Evolutionary conservation across 2,329 filamentous ascomycete species (phyloP), one percentile per base, ranked within the genome.

Genomic region (Penicillium freii): DNA sequence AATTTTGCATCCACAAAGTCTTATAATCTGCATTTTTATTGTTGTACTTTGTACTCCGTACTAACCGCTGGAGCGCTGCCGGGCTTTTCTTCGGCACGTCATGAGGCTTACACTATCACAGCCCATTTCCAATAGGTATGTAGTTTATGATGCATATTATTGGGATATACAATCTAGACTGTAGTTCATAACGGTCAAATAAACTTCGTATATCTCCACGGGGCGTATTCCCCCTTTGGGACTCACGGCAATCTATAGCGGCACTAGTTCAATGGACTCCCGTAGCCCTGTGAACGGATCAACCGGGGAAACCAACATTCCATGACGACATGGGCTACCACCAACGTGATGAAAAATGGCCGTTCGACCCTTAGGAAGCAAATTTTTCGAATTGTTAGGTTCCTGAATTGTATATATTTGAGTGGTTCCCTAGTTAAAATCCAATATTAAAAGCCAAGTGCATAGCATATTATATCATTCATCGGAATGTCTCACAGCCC

Each of bases 251-350:
- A 15, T 25, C 13, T 11, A 15, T 8, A 10, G 25, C 25, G 34
- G 47, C n/a, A 43, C 5, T 33, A 9, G 25, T n/a, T 38, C 1
- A 5, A 7, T 27, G 19, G 9, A 2, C 19, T 13, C 4, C 36
- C 48, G 15, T 42, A 13, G 36, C 27, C 4, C 19, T 19, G 23
- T 15, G 4, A 17, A 45, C 57, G 59, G 57, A 49, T 57, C 49
- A 56, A 60, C 51, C 57, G 55, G 55, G 43, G 55, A 43, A 53
- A 29, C 15, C 31, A 42, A 11, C 40, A 46, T 27, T 56, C 48
- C 31, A 62, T 63, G 61, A 63, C 59, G 57, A 54, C 31, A 51
- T 54, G 23, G 11, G 7, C 17, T 34, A 56, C 47, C 25, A 45
- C 5, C 47, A 44, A 44, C 25, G 8, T 31, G 33, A 53, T 27